Conservation (phyloP, 768 basidiomycete species). For the Leucocoprinus leucothites region DNA sequence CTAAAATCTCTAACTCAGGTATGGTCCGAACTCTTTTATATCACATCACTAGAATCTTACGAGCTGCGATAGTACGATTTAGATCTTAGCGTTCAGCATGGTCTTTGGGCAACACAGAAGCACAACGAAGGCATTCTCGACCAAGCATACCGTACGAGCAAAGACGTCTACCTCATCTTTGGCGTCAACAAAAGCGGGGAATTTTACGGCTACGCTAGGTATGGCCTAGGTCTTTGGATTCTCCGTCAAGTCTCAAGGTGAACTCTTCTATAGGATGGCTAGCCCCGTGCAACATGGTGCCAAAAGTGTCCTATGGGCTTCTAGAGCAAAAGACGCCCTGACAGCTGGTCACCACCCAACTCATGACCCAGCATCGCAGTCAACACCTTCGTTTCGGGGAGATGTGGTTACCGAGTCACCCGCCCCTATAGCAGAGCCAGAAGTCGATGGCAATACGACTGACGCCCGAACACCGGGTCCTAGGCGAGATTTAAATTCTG, state of each 20-base stretch:
- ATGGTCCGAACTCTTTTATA: slow-evolving; percentile 16
- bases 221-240: slow-evolving; percentile 18
- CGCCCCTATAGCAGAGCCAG: slow-evolving; percentile 36
- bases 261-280: slow-evolving; percentile 52
- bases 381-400: background rate
- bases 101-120: slow-evolving; percentile 88
- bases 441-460: background rate
- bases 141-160: slow-evolving; percentile 88
- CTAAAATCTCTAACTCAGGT: slow-evolving; percentile 86
- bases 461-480: background rate
- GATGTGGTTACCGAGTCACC: slow-evolving; percentile 31
- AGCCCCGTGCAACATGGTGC: slow-evolving; percentile 56
- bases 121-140: slow-evolving; percentile 92
- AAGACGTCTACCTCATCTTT: slow-evolving; percentile 87
- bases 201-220: slow-evolving; percentile 92
- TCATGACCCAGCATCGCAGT: background rate
- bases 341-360: background rate
- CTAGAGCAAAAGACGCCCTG: slow-evolving; percentile 19
- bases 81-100: slow-evolving; percentile 73
- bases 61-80: slow-evolving; percentile 56
- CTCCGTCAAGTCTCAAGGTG: background rate
- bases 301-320: slow-evolving; percentile 55
- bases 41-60: slow-evolving; percentile 8
- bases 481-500: slow-evolving; percentile 28
- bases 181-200: slow-evolving; percentile 93